Percentiles rank a stretch among this genome's conserved stretches.
Conservation (phyloP, 2,329 filamentous ascomycete species). For the Exutisphaerella laricina region DNA sequence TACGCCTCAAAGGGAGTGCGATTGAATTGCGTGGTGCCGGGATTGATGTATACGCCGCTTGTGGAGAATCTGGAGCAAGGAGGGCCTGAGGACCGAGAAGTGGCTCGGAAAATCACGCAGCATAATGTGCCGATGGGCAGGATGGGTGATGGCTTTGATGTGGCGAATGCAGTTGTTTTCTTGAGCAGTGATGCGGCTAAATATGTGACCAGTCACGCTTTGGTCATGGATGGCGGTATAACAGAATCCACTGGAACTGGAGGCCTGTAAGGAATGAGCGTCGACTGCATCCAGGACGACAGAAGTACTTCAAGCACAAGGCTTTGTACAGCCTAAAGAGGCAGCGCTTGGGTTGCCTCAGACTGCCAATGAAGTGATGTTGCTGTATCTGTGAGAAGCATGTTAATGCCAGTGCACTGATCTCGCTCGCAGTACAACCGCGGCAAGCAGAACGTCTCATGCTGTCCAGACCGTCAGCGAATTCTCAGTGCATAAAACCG, state of each 20-base stretch:
- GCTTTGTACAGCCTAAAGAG: too few species aligned
- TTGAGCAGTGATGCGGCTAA: slow-evolving; percentile 78
- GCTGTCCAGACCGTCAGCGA: too few species aligned
- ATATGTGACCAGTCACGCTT: slow-evolving; percentile 74
- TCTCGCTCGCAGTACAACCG: too few species aligned
- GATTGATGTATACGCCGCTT: slow-evolving; percentile 53
- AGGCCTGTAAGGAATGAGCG: neutral
- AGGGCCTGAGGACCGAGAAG: slow-evolving; percentile 44
- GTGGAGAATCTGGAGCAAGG: slow-evolving; percentile 42
- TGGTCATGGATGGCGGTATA: slow-evolving; percentile 42
- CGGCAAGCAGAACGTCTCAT: too few species aligned
- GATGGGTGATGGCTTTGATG: slow-evolving; percentile 56
- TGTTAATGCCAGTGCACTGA: too few species aligned
- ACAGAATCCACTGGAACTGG: slow-evolving; percentile 27
- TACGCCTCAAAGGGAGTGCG: slow-evolving; percentile 43
- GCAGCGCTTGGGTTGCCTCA: too few species aligned
- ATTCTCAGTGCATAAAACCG: too few species aligned
- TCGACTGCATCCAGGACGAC: too few species aligned
- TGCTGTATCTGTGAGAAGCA: too few species aligned
- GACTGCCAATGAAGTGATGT: too few species aligned
- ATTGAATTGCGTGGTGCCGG: slow-evolving; percentile 52
- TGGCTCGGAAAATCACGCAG: slow-evolving; percentile 49
- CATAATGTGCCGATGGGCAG: slow-evolving; percentile 54
- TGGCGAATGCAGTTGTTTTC: slow-evolving; percentile 81
- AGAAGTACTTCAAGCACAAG: too few species aligned